Percentiles rank a stretch among this genome's conserved stretches.
phyloP scores from a whole-genome alignment of 2,329 filamentous ascomycete genomes.

The Penicillium sp. region DNA sequence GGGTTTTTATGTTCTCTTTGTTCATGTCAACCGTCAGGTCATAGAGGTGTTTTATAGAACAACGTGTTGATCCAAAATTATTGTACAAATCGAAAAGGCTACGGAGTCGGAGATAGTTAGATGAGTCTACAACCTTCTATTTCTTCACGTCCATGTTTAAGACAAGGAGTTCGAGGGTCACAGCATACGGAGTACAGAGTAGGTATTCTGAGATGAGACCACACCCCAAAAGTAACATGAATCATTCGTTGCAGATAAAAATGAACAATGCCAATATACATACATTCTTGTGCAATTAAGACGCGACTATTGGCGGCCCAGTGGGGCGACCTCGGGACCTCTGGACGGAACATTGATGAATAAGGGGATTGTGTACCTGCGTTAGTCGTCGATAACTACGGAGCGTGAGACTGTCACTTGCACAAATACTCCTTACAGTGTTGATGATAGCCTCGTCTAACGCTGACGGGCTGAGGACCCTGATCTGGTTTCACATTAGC shows the following conservation, averaged over 20 bases:
- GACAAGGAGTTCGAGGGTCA: no score
- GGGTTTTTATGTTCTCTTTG: conserved; percentile 1
- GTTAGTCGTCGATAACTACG: neutral
- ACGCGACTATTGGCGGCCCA: neutral
- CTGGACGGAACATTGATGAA: neutral
- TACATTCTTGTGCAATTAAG: neutral
- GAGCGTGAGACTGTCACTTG: neutral
- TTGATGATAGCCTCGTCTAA: neutral
- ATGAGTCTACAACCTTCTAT: no score
- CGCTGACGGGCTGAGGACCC: neutral
- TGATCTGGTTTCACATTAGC: neutral
- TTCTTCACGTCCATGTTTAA: no score
- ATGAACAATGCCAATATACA: neutral
- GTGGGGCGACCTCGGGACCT: neutral
- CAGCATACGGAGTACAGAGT: no score
- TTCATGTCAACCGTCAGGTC: neutral
- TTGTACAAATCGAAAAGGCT: neutral
- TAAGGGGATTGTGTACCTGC: neutral
- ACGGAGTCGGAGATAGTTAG: no score
- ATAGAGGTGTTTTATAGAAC: neutral
- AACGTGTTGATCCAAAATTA: neutral
- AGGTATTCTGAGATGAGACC: no score
- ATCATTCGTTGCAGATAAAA: no score
- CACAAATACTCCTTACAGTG: neutral
- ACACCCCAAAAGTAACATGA: no score